Base-by-base conservation (phyloP, 306 rosid genomes). In the Luffa acutangula region DNA sequence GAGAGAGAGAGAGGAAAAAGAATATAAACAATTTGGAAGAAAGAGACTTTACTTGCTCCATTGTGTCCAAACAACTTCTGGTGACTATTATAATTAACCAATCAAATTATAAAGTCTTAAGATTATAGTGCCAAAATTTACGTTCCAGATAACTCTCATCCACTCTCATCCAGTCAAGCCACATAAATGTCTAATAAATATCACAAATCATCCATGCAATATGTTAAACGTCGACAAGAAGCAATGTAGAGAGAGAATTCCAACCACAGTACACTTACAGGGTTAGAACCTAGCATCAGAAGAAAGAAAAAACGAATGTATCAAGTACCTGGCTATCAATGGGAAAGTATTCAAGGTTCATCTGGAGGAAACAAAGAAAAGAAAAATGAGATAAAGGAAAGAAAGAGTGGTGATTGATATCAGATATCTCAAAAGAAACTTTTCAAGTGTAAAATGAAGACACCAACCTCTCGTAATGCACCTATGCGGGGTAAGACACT, bases 401-500 rank as follows among this genome's bases (percentile, higher is more conserved):
- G 53, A 62, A 54, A 45, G 9, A 45, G 58, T 37, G 11, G 41
- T 11, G 21, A 58, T 76, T 51, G 15, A 79, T 73, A 57, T 53
- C 56, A 80, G 79, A 86, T 62, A 81, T 70, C 42, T 34, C 69
- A 67, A 14, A 71, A 81, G 73, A 78, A 71, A 36, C 31, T 31
- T 31, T 63, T 25, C 63, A 60, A 63, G 48, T 75, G 51, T 43
- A 57, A 54, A 71, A 66, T 60, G 52, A 72, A 54, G 79, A 79
- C 84, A 58, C 34, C 57, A 56, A 95, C 98, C 98, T 92, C 97
- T 89, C 93, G 85, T 82, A 95, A 57, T 82, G 92, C 98, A 76
- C 93, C 96, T 84, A 95, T 91, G 82, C 97, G 98, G 11, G 98
- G 97, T 89, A 92, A 85, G 79, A 92, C 96, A 87, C 98, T 95